Percentiles rank a stretch among this genome's conserved stretches.
phyloP scores from a whole-genome alignment of 345 rosid species.

The Limnanthes douglasii region DNA sequence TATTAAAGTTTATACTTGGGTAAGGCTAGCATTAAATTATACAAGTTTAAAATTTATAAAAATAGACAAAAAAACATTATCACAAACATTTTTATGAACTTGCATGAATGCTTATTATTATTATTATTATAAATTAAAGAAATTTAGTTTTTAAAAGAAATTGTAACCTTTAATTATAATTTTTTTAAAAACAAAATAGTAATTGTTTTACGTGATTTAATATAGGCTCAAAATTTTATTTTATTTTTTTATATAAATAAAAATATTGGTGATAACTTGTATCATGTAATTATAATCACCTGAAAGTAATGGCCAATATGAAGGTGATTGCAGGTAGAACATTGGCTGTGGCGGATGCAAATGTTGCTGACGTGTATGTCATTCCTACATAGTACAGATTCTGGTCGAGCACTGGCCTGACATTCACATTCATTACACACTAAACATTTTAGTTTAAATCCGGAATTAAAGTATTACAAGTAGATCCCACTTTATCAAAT shows the following conservation, averaged over 20 bases:
- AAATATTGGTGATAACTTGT: background rate
- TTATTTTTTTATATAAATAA: constrained; percentile 5
- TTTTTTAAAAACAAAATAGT: constrained; percentile 3
- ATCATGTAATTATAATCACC: constrained; percentile 16
- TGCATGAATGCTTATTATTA: background rate
- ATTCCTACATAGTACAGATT: constrained; percentile 74
- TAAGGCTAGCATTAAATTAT: background rate
- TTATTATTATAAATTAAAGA: background rate
- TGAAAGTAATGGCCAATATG: constrained; percentile 66
- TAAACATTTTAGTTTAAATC: background rate
- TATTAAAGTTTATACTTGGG: background rate
- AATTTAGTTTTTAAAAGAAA: constrained; percentile 1
- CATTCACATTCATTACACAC: constrained; percentile 2
- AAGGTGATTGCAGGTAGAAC: constrained; percentile 77
- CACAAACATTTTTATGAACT: background rate
- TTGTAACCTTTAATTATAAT: background rate
- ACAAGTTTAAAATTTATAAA: background rate
- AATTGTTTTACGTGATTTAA: background rate
- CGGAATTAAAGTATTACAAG: background rate
- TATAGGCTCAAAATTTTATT: constrained; percentile 4
- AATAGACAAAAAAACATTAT: background rate
- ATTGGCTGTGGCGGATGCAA: constrained; percentile 59
- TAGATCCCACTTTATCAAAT: background rate
- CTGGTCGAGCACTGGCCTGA: constrained; percentile 94
- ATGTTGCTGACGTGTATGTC: constrained; percentile 88